These are phyloP conservation scores for Scalesia atractyloides DNA, from an alignment of 129 eudicot species.

Conservation along the genomic window DNA sequence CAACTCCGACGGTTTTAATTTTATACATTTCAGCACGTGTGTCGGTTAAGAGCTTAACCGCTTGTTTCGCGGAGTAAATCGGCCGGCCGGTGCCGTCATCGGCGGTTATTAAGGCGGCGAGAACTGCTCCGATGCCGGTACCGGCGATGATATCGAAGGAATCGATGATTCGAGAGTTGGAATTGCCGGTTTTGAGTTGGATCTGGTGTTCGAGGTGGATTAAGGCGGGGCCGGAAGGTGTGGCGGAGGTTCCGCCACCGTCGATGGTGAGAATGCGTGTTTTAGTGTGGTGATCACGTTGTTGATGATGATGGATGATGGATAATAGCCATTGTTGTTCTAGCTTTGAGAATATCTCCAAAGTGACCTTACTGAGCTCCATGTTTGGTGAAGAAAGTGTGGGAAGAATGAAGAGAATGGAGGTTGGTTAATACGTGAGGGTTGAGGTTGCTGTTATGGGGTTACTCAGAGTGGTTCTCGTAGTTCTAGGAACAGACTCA, in stretches of 20 bases:
- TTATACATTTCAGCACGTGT: slow-evolving; percentile 46
- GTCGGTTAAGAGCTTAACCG: slow-evolving; percentile 42
- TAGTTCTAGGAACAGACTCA: slow-evolving; percentile 14
- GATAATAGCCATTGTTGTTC: slow-evolving; percentile 91
- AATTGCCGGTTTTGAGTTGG: slow-evolving; percentile 68
- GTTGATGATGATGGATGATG: slow-evolving; percentile 46
- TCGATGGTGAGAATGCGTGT: slow-evolving; percentile 78
- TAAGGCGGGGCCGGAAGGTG: slow-evolving; percentile 61
- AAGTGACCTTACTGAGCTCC: slow-evolving; percentile 71
- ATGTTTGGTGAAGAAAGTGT: not conserved
- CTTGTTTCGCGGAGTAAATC: slow-evolving; percentile 61
- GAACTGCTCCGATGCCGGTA: slow-evolving; percentile 82
- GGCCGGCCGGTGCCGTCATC: slow-evolving; percentile 76
- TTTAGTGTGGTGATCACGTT: slow-evolving; percentile 49
- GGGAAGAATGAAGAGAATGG: too few relatives aligned
- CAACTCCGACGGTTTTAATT: slow-evolving; percentile 35
- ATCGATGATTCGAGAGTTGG: slow-evolving; percentile 61
- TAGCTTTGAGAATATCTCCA: slow-evolving; percentile 94
- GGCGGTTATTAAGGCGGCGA: slow-evolving; percentile 67
- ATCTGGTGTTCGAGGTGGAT: slow-evolving; percentile 79
- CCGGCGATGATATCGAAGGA: slow-evolving; percentile 86
- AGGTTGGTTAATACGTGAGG: slow-evolving; percentile 20
- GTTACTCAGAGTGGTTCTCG: slow-evolving; percentile 23
- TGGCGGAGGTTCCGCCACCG: slow-evolving; percentile 77
- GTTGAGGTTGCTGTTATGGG: not conserved